These are phyloP conservation scores for Phoma sp. DNA, from an alignment of 2,329 filamentous ascomycete species.

Conservation along the genomic window DNA sequence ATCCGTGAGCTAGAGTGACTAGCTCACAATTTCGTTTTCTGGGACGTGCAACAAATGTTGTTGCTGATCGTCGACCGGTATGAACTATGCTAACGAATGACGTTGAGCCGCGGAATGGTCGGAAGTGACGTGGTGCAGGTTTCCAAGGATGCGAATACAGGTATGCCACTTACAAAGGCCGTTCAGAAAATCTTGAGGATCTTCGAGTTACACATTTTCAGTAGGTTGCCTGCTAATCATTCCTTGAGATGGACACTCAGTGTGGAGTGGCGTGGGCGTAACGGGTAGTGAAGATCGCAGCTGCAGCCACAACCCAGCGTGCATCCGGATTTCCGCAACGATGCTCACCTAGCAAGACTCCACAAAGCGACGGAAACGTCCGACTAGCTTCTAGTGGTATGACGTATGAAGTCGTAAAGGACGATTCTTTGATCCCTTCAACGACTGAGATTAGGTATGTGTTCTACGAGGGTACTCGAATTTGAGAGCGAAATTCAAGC, in stretches of 20 bases:
- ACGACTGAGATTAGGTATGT: too few relatives aligned
- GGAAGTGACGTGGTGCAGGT: slow-evolving; percentile 12
- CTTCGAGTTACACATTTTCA: not conserved
- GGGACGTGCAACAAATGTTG: not conserved
- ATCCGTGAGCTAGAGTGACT: not conserved
- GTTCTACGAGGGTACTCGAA: too few relatives aligned
- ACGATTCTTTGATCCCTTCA: not conserved
- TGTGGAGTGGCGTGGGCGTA: not conserved
- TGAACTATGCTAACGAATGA: slow-evolving; percentile 1
- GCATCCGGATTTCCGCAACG: not conserved
- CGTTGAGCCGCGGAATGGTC: slow-evolving; percentile 11
- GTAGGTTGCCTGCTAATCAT: not conserved
- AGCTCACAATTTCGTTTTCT: not conserved
- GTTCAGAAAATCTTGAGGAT: not conserved
- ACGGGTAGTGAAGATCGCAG: slow-evolving; percentile 4
- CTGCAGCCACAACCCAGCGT: not conserved
- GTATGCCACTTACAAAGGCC: not conserved
- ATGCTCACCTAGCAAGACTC: not conserved
- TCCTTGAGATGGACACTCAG: not conserved
- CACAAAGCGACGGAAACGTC: not conserved
- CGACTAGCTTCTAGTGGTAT: not conserved
- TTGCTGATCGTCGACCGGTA: not conserved
- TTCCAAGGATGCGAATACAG: not conserved
- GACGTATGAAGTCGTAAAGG: not conserved
- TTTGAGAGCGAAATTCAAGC: too few relatives aligned